Evolutionary conservation across 805 yeast species (phyloP).

Genomic region (Ogataea neopini): DNA sequence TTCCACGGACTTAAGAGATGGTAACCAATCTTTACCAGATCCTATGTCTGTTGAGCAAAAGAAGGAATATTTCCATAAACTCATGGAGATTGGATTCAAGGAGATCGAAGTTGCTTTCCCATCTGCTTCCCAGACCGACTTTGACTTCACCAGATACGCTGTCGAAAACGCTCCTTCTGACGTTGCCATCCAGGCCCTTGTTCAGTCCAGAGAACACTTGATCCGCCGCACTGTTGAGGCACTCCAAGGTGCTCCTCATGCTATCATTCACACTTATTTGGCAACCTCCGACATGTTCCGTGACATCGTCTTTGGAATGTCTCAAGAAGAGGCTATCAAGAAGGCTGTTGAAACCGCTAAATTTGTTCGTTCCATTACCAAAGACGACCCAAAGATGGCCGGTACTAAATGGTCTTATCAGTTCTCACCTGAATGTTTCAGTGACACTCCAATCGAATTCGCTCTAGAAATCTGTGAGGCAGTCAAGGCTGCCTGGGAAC

Average conservation of each 20-base stretch:
- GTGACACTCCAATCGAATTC: conserved; percentile 72
- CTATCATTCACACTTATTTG: conserved; percentile 69
- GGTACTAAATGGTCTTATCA: conserved; percentile 71
- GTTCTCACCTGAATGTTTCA: conserved; percentile 77
- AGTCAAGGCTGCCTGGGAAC: conserved; percentile 77
- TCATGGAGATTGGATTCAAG: conserved; percentile 72
- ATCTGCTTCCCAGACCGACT: conserved; percentile 79
- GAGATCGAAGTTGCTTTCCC: conserved; percentile 83
- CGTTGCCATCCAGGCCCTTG: conserved; percentile 70
- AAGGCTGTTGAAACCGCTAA: conserved; percentile 73
- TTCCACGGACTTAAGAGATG: conserved; percentile 78
- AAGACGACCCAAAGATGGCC: conserved; percentile 66
- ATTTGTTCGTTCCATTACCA: conserved; percentile 66
- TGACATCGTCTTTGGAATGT: conserved; percentile 73
- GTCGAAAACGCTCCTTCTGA: conserved; percentile 78
- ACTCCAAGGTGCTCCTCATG: conserved; percentile 69
- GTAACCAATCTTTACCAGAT: conserved; percentile 80
- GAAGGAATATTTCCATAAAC: conserved; percentile 71
- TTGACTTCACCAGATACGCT: conserved; percentile 78
- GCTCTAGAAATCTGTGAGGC: conserved; percentile 80
- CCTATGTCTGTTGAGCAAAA: conserved; percentile 78
- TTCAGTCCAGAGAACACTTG: conserved; percentile 75
- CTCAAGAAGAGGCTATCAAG: conserved; percentile 63
- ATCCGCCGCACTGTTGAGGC: conserved; percentile 75
- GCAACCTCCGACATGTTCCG: conserved; percentile 78